Base-by-base conservation (phyloP, 2,329 filamentous ascomycete genomes). In the Podosphaera fusca region DNA sequence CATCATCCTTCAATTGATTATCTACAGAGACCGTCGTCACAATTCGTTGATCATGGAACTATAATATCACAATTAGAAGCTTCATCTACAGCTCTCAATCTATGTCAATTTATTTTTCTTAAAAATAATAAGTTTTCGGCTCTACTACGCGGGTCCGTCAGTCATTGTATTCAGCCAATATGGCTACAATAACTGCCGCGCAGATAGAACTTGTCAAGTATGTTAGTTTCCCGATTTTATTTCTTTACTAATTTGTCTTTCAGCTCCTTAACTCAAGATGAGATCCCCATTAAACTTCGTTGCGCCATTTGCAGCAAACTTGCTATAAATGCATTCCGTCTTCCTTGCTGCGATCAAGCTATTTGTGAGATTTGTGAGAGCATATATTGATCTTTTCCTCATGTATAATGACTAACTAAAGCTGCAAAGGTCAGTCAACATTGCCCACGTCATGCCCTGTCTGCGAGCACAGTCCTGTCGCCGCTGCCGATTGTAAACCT, bases 251-350 rank as follows among this genome's bases (percentile, higher is more conserved):
- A n/a, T n/a, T n/a, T 34, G 3, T 40, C 9, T 42, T 8, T 42
- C 51, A 68, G 67, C 57, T 68, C 66, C 36, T 59, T 68, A 34
- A 62, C 64, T 34, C 66, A 67, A 62, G 86, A 90, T 64, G 87
- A 92, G 60, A 88, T 95, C 58, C 92, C 92, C n/a, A 87, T 89
- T 66, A 95, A 95, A 75, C 78, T 98, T 61, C 85, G 89, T 70
- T 98, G 92, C 74, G 87, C 87, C 56, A 86, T 87, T 64, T 98
- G 92, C 72, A 92, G 85, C 72, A 88, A 86, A 69, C 76, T 96
- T 58, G 89, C 88, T 35, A 74, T 94, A 61, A 94, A 95, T 68
- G 87, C 90, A 7, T 94, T 87, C 69, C 85, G 89, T 61, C 75
- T 95, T 34, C 87, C 89, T 1, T 98, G 92, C 71, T 98, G 92